Evolutionary conservation across 257 asterid genomes (phyloP), one percentile per base, ranked within the genome.

Genomic region (Cordia subcordata): DNA sequence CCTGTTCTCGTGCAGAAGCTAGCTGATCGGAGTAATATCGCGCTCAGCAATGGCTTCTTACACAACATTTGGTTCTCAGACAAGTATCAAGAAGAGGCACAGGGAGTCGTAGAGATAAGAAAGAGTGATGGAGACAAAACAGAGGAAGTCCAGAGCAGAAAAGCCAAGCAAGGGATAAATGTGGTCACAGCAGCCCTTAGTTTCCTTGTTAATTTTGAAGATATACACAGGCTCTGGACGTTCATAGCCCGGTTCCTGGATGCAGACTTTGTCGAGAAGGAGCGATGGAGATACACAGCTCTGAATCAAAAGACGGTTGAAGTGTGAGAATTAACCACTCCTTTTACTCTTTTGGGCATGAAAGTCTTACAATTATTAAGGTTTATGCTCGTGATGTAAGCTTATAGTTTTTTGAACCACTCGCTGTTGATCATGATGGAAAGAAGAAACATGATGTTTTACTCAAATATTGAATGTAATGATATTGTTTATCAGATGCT

Each of bases 251-350:
- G 71, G 75, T 92, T 92, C 56, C 78, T 92, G 55, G 99, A 88
- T 65, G 96, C 95, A 5, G 99, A 92, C 57, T 92, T 84, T 57
- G 95, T 88, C 46, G 96, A 92, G 75, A 92, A 88, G 82, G 96
- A 92, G 76, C 75, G 89, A 11, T 91, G 98, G 98, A 84, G 98
- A 61, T 91, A 92, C 60, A 84, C 93, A 1, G 84, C 96, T 16
- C 81, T 88, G 65, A 80, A 88, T 77, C 93, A 88, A 42, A 84
- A 81, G 69, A 88, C 87, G 5, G 62, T 84, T 11, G 95, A 92
- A 82, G 83, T 87, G 72, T 88, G 58, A 71, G 58, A 15, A 13
- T 47, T 13, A 9, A 32, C 13, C 35, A 27, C 35, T 27, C 35
- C 3, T 27, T 27, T 27, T 27, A n/a, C 35, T 27, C 35, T 27